Base-by-base conservation (phyloP, 768 basidiomycete species). In the Neoboletus magnificus region DNA sequence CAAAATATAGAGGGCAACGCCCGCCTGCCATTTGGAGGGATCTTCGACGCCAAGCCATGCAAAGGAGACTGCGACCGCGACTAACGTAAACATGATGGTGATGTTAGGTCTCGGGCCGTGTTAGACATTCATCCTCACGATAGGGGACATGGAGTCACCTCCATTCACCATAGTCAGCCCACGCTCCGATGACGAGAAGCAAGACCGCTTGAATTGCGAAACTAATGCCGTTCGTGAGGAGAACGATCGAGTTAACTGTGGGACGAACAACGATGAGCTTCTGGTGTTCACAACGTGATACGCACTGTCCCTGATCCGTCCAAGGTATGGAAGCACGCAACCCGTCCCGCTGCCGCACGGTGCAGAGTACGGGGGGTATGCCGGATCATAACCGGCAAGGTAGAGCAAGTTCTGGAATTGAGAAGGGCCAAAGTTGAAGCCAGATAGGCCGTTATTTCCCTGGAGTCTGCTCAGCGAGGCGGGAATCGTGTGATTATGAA, bases 101-200 rank as follows among this genome's bases (percentile, higher is more conserved):
- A 91, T 89, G 62, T 88, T 87, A 3, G 89, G 89, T 64, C 87
- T 82, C 32, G 58, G 29, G 9, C 13, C 47, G 12, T 8, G 49
- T 65, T 33, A 56, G 50, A 45, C 45, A 23, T 30, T 49, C 18
- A 30, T 40, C 16, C 27, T 4, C 13, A 40, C 1, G 25, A 29
- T 23, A 25, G 20, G 51, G 33, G 27, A 29, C 20, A 30, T 29
- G 12, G 13, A 47, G 48, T 41, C 40, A 84, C 86, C 86, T 86
- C 88, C 87, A 89, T 16, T 74, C 71, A n/a, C 89, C 89, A 66
- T 90, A 91, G 67, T 91, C 89, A 1, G 88, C 87, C 85, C 88
- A 90, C 4, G 87, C 85, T 5, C 88, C 89, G 29, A 91, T 81
- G 13, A 79, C 62, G 23, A 90, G 69, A 39, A 91, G 71, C 16